phyloP scores from a whole-genome alignment of 305 asterid genomes.

The Fraxinus platypoda region DNA sequence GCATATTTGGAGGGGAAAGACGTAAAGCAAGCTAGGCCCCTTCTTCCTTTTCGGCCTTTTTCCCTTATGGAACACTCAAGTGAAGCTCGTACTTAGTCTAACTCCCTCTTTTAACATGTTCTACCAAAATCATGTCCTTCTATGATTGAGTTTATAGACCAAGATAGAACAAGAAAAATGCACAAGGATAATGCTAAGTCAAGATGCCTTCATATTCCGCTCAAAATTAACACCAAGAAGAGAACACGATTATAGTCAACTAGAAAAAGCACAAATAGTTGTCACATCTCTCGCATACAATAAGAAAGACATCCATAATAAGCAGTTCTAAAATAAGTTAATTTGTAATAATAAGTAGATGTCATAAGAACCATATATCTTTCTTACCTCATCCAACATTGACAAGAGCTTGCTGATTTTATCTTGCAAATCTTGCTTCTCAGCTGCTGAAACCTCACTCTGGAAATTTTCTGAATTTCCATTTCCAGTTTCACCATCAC shows the following conservation, averaged over 20 bases:
- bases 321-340: background rate
- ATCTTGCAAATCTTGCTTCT: conserved; percentile 74
- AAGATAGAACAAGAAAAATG: background rate
- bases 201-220: background rate
- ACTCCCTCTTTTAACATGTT: background rate
- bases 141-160: background rate
- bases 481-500: conserved; percentile 36
- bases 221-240: background rate
- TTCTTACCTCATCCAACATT: conserved; percentile 85
- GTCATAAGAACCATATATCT: background rate
- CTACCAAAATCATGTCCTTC: background rate
- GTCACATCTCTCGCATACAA: background rate
- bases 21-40: background rate
- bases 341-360: background rate
- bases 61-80: background rate
- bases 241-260: background rate
- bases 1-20: background rate
- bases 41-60: background rate
- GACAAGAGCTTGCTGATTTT: conserved; percentile 68
- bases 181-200: background rate
- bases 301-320: background rate
- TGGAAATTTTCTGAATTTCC: conserved; percentile 34
- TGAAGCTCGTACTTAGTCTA: background rate
- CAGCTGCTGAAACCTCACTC: conserved; percentile 60
- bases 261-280: background rate